These are phyloP conservation scores for Fusarium globosum DNA, from an alignment of 2,329 filamentous ascomycete genomes.

Conservation along the genomic window DNA sequence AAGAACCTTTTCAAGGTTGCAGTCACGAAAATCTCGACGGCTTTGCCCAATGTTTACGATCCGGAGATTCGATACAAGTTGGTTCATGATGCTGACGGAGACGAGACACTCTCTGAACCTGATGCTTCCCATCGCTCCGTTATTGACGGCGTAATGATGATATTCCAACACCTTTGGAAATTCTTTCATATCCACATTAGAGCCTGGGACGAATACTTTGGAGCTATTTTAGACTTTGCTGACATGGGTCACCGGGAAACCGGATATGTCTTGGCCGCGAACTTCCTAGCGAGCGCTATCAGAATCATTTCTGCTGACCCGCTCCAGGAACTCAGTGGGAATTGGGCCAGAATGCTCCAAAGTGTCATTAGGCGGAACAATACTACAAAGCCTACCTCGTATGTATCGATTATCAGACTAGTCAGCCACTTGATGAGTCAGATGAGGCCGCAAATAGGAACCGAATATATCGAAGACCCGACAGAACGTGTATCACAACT, in stretches of 20 bases:
- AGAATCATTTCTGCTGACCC: conserved; percentile 71
- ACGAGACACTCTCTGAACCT: conserved; percentile 32
- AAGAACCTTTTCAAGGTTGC: conserved; percentile 64
- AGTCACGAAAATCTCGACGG: conserved; percentile 62
- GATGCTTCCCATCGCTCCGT: conserved; percentile 37
- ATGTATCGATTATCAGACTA: conserved; percentile 63
- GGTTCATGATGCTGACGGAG: conserved; percentile 47
- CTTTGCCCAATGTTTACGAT: conserved; percentile 61
- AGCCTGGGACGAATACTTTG: conserved; percentile 83
- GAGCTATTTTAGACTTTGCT: conserved; percentile 74
- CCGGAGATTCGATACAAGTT: conserved; percentile 6
- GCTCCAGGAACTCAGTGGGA: conserved; percentile 60
- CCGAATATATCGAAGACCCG: conserved; percentile 51
- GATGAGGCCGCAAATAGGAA: conserved; percentile 54
- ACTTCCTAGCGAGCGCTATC: conserved; percentile 69
- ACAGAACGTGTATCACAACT: conserved; percentile 53
- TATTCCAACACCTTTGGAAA: conserved; percentile 69
- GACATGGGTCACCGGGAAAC: conserved; percentile 69
- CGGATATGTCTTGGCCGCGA: conserved; percentile 67
- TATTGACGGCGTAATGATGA: conserved; percentile 54
- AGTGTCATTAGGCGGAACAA: conserved; percentile 62
- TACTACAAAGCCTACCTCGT: conserved; percentile 63
- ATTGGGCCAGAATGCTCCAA: conserved; percentile 66
- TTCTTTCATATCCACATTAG: conserved; percentile 70
- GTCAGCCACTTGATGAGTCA: conserved; percentile 58